phyloP scores from a whole-genome alignment of 1,139 yeast species.

The Pichia sp. region DNA sequence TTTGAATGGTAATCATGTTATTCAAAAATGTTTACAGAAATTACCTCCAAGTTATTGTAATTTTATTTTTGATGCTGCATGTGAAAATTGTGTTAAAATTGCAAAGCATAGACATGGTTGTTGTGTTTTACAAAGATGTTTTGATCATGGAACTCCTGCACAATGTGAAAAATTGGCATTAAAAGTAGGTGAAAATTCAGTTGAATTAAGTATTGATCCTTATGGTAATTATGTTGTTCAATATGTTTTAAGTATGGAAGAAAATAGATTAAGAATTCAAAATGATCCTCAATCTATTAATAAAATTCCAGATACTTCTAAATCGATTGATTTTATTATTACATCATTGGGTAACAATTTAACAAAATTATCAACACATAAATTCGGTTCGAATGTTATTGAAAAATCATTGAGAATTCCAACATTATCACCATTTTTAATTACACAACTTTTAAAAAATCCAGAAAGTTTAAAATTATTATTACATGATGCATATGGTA shows the following conservation, averaged over 20 bases:
- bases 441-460: slow-evolving; percentile 42
- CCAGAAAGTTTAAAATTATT: slow-evolving; percentile 40
- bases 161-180: slow-evolving; percentile 58
- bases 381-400: slow-evolving; percentile 90
- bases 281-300: slow-evolving; percentile 23
- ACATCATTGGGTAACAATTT: slow-evolving; percentile 35
- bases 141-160: slow-evolving; percentile 68
- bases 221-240: slow-evolving; percentile 97
- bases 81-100: slow-evolving; percentile 66
- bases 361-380: slow-evolving; percentile 71
- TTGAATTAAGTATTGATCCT: slow-evolving; percentile 77
- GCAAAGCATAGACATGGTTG: slow-evolving; percentile 98
- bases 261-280: slow-evolving; percentile 27
- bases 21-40: slow-evolving; percentile 83
- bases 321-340: slow-evolving; percentile 27
- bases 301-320: slow-evolving; percentile 39
- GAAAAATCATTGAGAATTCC: slow-evolving; percentile 71
- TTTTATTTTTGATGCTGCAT: slow-evolving; percentile 84
- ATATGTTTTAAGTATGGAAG: slow-evolving; percentile 63
- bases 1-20: slow-evolving; percentile 92
- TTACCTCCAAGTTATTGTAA: slow-evolving; percentile 64
- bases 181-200: slow-evolving; percentile 54
- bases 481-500: slow-evolving; percentile 59
- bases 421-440: slow-evolving; percentile 37
- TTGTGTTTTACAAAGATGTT: slow-evolving; percentile 89